Evolutionary conservation across 805 yeast species (phyloP).

Genomic region (Candida maltosa): DNA sequence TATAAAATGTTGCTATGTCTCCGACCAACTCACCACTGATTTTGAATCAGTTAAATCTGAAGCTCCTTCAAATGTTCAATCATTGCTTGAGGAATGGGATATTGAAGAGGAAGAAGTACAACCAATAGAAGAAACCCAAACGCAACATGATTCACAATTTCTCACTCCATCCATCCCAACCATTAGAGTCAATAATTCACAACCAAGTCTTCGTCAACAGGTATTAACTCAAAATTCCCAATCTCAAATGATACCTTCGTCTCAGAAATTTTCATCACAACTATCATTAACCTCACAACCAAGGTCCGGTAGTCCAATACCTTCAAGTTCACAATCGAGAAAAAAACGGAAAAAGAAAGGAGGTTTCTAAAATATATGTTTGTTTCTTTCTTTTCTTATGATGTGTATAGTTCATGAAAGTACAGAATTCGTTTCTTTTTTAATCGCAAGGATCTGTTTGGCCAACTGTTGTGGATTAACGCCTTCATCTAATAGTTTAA

Average conservation of each 20-base stretch:
- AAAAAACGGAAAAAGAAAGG: conserved; percentile 39
- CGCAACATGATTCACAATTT: background rate
- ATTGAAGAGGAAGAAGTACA: conserved; percentile 4
- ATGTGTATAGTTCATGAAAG: conserved; percentile 6
- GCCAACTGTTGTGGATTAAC: conserved; percentile 37
- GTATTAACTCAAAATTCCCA: too few species aligned
- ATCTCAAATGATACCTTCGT: too few species aligned
- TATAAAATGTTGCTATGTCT: conserved; percentile 2
- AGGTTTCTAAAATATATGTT: too few species aligned
- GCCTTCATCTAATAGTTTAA: conserved; percentile 33
- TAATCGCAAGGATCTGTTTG: conserved; percentile 19
- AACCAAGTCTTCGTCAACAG: too few species aligned
- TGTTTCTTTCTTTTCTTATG: too few species aligned
- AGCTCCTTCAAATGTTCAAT: conserved; percentile 8
- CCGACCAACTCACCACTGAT: conserved; percentile 2
- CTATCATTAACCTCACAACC: background rate
- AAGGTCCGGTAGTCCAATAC: too few species aligned
- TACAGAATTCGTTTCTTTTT: conserved; percentile 20
- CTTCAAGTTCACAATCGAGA: conserved; percentile 3
- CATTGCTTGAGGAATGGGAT: conserved; percentile 8
- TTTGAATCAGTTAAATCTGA: conserved; percentile 4
- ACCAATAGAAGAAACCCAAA: too few species aligned
- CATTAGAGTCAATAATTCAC: too few species aligned
- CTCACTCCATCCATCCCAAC: too few species aligned
- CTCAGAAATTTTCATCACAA: too few species aligned